Evolutionary conservation across 495 filamentous ascomycete species (phyloP).

Genomic region (Glonium stellatum): DNA sequence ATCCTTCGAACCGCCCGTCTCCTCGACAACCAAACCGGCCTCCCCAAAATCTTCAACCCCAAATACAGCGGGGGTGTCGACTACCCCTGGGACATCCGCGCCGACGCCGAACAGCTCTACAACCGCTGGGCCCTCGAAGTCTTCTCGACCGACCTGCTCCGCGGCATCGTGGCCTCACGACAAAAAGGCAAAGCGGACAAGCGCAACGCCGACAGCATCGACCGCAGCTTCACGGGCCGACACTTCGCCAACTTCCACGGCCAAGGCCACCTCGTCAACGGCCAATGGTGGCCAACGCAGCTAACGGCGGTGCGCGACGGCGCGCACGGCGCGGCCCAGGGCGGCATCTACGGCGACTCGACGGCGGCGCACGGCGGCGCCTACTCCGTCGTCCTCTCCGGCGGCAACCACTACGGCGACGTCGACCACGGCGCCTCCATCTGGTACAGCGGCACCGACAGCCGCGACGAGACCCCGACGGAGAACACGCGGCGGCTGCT

Average conservation of each 20-base stretch:
- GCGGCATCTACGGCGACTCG: conserved; percentile 43
- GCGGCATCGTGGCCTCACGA: conserved; percentile 38
- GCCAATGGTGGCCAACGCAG: conserved; percentile 53
- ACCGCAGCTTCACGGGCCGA: conserved; percentile 24
- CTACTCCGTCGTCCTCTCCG: conserved; percentile 40
- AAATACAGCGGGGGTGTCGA: conserved; percentile 6
- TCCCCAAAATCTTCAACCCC: conserved; percentile 35
- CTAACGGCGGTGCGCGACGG: conserved; percentile 49
- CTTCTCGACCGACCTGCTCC: conserved; percentile 42
- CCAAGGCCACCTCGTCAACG: conserved; percentile 43
- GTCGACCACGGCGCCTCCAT: conserved; percentile 45
- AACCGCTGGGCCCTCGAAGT: conserved; percentile 37
- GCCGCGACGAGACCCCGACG: conserved; percentile 27
- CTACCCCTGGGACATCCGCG: conserved; percentile 40
- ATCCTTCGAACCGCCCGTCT: conserved; percentile 20
- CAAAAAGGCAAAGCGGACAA: conserved; percentile 8
- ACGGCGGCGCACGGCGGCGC: conserved; percentile 33
- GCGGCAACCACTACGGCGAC: conserved; percentile 39
- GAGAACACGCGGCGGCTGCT: conserved; percentile 39
- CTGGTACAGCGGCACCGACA: conserved; percentile 47
- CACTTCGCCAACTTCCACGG: conserved; percentile 37
- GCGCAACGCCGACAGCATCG: conserved; percentile 26
- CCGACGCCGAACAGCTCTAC: conserved; percentile 39
- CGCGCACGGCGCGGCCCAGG: conserved; percentile 48
- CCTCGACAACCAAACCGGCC: conserved; percentile 35